A percentile compares a stretch with the other conserved stretches of the same genome.
phyloP scores from a whole-genome alignment of 352 stramenopile genomes.

The Blastocystis sp. region DNA sequence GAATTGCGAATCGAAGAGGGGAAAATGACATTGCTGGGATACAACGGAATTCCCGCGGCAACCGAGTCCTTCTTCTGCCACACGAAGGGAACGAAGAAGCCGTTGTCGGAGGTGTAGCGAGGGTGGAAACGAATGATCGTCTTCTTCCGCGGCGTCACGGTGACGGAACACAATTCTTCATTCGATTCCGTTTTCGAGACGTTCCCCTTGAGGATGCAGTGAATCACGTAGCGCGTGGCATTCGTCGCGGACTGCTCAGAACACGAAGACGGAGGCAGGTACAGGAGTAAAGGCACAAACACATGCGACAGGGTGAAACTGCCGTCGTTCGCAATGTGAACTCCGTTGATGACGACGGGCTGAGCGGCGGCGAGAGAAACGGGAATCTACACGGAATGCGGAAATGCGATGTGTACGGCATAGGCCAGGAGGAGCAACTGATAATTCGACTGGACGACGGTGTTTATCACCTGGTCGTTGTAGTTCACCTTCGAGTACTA shows the following conservation, averaged over 20 bases:
- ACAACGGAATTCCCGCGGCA: not conserved
- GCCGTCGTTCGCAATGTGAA: not conserved
- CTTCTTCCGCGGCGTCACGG: not conserved
- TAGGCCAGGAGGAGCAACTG: conserved; percentile 6
- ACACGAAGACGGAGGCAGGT: not conserved
- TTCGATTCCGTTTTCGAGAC: not conserved
- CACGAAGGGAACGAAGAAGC: not conserved
- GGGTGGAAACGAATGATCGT: not conserved
- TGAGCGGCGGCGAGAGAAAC: not conserved
- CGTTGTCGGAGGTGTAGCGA: not conserved
- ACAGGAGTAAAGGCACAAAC: not conserved
- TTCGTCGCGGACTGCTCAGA: not conserved
- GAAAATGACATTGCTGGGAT: not conserved
- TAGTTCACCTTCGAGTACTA: not conserved
- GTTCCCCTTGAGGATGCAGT: conserved; percentile 2
- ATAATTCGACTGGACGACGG: not conserved
- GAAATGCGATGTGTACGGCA: not conserved
- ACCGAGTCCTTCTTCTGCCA: not conserved
- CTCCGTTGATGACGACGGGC: not conserved
- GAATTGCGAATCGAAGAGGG: not conserved
- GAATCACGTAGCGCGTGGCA: not conserved
- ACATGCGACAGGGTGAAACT: not conserved
- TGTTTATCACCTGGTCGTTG: not conserved
- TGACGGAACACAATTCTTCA: not conserved
- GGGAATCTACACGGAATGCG: not conserved